Base-by-base conservation (phyloP, 345 rosid genomes). In the Isatis tinctoria region DNA sequence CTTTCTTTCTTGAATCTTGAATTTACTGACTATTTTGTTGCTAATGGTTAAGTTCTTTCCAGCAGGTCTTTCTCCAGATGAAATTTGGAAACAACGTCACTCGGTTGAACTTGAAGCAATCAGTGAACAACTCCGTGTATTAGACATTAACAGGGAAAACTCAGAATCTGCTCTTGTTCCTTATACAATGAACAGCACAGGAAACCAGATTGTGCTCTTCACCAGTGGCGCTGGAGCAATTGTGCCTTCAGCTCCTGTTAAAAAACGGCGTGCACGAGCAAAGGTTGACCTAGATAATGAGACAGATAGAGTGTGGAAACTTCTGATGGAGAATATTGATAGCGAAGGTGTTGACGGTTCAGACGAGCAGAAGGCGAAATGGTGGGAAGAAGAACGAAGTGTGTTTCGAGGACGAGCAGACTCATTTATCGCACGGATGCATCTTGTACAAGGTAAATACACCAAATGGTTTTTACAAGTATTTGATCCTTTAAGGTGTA, bases 351-450 rank as follows among this genome's bases (percentile, higher is more conserved):
- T 90, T 70, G 85, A 89, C 80, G 96, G 90, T 78, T 85, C 92
- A 26, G 83, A 87, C 20, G 84, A 87, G 74, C 85, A 87, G 67
- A 89, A 82, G 66, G 79, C 74, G 10, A 81, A 82, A 73, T 86
- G 88, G 90, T 95, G 98, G 98, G 87, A 87, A 53, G 87, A 95
- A 65, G 98, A 95, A 68, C 83, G 99, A 24, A 80, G 79, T 70
- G 84, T 92, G 45, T 89, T 95, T 65, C 78, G 56, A 72, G 96
- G 97, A 45, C 86, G 99, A 65, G 88, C 88, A 8, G 89, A 90
- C 69, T 89, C 98, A 9, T 95, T 95, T 66, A 90, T 95, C 67
- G 96, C 96, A 24, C 83, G 94, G 48, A 95, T 95, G 99, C 99
- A 89, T 83, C 97, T 92, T 59, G 92, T 95, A 28, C 99, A 95